Evolutionary conservation across 495 filamentous ascomycete genomes (phyloP).

Genomic region (Daldinia grandis): DNA sequence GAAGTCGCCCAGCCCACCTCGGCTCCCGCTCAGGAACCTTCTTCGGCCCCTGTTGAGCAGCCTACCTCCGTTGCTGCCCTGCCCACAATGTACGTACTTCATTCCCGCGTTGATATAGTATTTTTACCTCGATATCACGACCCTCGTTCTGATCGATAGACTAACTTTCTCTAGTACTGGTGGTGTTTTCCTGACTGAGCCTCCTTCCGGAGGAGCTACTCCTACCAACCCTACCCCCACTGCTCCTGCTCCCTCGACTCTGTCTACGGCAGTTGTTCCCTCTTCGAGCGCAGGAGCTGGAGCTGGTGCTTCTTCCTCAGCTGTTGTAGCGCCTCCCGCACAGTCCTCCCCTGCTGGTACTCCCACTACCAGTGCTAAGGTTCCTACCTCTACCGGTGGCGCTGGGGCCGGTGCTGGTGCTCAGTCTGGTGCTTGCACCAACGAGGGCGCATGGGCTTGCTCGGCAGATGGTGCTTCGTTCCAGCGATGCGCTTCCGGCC

Average conservation of each 20-base stretch:
- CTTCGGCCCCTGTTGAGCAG: neutral
- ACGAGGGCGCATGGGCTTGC: constrained; percentile 72
- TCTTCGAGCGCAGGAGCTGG: constrained; percentile 34
- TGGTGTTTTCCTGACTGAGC: constrained; percentile 47
- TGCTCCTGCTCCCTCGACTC: constrained; percentile 27
- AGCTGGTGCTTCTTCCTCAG: constrained; percentile 36
- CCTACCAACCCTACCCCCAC: neutral
- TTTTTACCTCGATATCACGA: constrained; percentile 10
- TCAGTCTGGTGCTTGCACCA: constrained; percentile 53
- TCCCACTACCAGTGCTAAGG: constrained; percentile 32
- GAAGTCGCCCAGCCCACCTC: neutral
- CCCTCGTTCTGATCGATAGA: constrained; percentile 19
- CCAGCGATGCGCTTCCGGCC: constrained; percentile 71
- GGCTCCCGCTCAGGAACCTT: neutral
- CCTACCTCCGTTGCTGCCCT: neutral
- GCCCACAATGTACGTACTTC: constrained; percentile 32
- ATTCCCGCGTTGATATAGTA: too few relatives aligned
- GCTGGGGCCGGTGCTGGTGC: constrained; percentile 25
- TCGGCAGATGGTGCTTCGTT: constrained; percentile 63
- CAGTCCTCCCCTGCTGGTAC: constrained; percentile 21
- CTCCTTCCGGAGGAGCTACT: constrained; percentile 22
- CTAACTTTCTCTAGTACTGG: constrained; percentile 42
- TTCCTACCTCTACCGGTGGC: constrained; percentile 26
- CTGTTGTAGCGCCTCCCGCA: constrained; percentile 25
- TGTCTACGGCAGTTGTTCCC: constrained; percentile 35